These are phyloP conservation scores for Trichophyton verrucosum DNA, from an alignment of 2,329 filamentous ascomycete species.

Conservation along the genomic window DNA sequence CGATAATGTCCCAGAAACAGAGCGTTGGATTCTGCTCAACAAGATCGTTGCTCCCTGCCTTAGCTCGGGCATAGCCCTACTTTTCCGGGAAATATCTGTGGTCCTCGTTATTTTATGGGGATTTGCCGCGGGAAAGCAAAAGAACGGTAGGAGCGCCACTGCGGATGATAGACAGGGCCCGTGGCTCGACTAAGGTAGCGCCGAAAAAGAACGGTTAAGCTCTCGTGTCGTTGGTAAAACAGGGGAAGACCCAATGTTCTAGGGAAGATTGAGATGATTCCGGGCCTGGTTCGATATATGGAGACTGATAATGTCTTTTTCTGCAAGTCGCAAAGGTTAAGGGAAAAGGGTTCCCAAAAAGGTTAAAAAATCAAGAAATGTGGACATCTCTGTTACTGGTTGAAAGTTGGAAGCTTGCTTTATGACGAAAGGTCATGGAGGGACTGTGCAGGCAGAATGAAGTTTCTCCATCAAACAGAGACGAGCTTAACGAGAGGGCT, in stretches of 20 bases:
- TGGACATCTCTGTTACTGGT: background rate
- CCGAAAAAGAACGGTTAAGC: background rate
- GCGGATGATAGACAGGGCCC: constrained; percentile 5
- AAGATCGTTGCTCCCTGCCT: background rate
- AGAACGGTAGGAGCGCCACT: constrained; percentile 3
- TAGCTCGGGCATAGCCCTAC: background rate
- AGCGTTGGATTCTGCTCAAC: background rate
- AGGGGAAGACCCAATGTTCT: background rate
- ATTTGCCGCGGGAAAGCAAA: constrained; percentile 3
- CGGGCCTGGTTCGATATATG: background rate
- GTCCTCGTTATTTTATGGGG: background rate
- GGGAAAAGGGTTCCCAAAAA: background rate
- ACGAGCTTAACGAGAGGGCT: background rate
- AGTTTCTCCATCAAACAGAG: background rate
- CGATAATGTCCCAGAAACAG: background rate
- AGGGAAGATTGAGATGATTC: background rate
- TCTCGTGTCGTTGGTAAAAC: constrained; percentile 4
- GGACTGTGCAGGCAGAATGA: background rate
- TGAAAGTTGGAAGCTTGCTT: background rate
- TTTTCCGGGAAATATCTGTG: background rate
- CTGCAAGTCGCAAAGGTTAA: background rate
- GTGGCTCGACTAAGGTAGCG: constrained; percentile 4
- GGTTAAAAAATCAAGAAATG: background rate
- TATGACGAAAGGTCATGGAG: background rate
- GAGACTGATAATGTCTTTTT: background rate